Conservation (phyloP, 169 alveolate genomes). For the Plasmodium coatneyi region DNA sequence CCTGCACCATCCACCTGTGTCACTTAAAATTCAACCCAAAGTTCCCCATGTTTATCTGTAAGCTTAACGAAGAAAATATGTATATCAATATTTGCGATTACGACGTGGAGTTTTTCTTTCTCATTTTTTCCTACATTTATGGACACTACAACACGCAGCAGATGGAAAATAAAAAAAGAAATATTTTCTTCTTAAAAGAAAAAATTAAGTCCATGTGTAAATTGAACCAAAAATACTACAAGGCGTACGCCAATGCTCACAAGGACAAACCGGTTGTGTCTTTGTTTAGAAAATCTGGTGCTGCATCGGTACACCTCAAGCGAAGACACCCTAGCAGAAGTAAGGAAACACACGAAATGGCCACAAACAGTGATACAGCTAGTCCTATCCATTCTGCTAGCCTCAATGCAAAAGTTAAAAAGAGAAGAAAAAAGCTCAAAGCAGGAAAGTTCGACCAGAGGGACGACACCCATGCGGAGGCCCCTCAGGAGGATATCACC, state of each 20-base stretch:
- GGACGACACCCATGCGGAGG: not conserved
- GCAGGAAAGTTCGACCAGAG: not conserved
- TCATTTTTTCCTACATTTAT: constrained; percentile 38
- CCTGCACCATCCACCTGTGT: constrained; percentile 51
- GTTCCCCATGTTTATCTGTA: constrained; percentile 54
- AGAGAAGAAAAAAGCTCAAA: not conserved
- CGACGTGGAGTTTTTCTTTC: constrained; percentile 64
- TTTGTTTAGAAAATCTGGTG: not conserved
- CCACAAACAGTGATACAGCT: not conserved
- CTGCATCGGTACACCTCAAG: not conserved
- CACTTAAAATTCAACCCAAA: constrained; percentile 66
- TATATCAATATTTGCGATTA: constrained; percentile 68
- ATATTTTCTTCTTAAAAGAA: constrained; percentile 53
- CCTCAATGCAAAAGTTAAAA: not conserved
- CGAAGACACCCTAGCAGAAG: not conserved
- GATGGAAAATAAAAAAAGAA: constrained; percentile 28
- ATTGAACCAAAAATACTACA: constrained; percentile 26
- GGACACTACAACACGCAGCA: constrained; percentile 36
- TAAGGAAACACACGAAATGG: not conserved
- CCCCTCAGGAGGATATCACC: not conserved
- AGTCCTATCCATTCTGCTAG: not conserved
- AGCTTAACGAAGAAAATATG: constrained; percentile 42
- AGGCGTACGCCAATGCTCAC: not conserved
- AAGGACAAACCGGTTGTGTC: not conserved
- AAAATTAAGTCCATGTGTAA: constrained; percentile 50